Evolutionary conservation across 2,329 filamentous ascomycete species (phyloP), one percentile per base, ranked within the genome.

Genomic region (Botrytis fragariae): DNA sequence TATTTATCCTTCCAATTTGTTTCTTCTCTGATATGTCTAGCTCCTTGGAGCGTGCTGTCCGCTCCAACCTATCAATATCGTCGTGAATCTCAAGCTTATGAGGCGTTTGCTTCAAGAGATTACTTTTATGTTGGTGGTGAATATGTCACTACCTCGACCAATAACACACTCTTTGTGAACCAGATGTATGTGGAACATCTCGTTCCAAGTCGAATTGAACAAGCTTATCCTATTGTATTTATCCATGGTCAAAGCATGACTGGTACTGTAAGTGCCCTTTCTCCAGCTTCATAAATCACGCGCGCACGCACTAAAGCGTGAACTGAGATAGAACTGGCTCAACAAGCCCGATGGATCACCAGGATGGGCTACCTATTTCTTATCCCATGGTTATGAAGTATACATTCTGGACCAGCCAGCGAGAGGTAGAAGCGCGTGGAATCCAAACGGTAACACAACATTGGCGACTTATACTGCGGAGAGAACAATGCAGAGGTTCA

Each of bases 131-230:
- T 78, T 48, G 78, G 79, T 25, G 78, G 79, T 16, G 59, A 74
- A 9, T 80, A 79, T 68, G 48, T 75, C n/a, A 74, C 76, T 20
- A 71, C 63, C 22, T 51, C 54, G 3, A 39, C 42, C 18, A 74
- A 75, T 4, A 61, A 73, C 48, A 69, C 71, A 20, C 10, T 78
- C 0, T 76, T 76, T 45, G 22, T 72, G 12, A 74, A 83, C 71
- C 87, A 88, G 80, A 86, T 88, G 82, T 88, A 88, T 75, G 85
- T 88, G 42, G 87, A 88, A 80, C 82, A 82, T 72, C 81, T 87
- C 25, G 75, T 77, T 10, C 84, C 85, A n/a, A 22, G 5, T 25
- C 39, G 42, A 25, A 35, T 44, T 8, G 69, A 64, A 39, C 74
- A 77, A 14, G 69, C 71, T 35, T 78, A 77, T 61, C 78, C 77